Evolutionary conservation across 2,329 filamentous ascomycete genomes (phyloP).

Genomic region (Clarireedia sp.): DNA sequence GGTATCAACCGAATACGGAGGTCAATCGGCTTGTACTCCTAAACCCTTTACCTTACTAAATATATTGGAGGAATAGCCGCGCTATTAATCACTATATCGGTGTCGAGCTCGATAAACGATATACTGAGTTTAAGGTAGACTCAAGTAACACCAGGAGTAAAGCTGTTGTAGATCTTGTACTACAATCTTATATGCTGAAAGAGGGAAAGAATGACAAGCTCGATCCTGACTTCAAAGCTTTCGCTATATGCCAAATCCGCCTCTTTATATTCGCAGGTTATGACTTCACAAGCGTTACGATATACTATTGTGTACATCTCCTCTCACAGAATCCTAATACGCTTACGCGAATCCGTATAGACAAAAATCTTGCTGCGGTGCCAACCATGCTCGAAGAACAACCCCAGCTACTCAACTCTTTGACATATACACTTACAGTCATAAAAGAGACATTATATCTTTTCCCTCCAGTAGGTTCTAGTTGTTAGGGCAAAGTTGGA

Average conservation of each 20-base stretch:
- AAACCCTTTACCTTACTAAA: conserved; percentile 5
- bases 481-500: too few relatives aligned
- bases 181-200: not conserved
- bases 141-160: not conserved
- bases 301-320: conserved; percentile 13
- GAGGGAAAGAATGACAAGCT: not conserved
- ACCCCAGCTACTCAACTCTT: too few relatives aligned
- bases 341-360: too few relatives aligned
- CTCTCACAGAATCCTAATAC: conserved; percentile 10
- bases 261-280: conserved; percentile 22
- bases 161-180: conserved; percentile 7
- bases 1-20: conserved; percentile 12
- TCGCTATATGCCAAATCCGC: not conserved
- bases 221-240: not conserved
- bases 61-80: conserved; percentile 15
- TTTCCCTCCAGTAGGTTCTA: too few relatives aligned
- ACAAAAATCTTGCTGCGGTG: too few relatives aligned
- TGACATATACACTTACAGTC: too few relatives aligned
- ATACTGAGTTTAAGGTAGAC: conserved; percentile 3
- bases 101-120: conserved; percentile 18
- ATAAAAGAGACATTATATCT: too few relatives aligned
- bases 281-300: conserved; percentile 16
- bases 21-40: conserved; percentile 9
- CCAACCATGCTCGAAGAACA: too few relatives aligned
- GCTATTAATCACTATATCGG: conserved; percentile 18